Percentiles rank a stretch among this genome's conserved stretches.
These are phyloP conservation scores for Acidiella bohemica DNA, from an alignment of 495 filamentous ascomycete genomes.

Conservation along the genomic window DNA sequence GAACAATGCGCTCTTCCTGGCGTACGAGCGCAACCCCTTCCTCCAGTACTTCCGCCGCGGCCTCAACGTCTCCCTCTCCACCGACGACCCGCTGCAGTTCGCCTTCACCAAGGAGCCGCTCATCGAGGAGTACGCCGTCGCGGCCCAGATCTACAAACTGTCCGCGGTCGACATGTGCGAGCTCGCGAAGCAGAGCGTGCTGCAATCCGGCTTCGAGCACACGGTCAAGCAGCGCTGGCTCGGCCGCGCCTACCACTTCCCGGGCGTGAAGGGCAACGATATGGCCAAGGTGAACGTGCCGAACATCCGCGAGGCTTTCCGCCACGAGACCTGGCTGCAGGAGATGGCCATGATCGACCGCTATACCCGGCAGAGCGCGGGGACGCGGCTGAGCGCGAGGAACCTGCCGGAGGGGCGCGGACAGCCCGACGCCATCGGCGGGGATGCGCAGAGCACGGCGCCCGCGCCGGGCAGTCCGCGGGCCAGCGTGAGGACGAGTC, in stretches of 20 bases:
- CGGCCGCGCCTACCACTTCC: conserved; percentile 55
- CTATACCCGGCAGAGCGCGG: conserved; percentile 11
- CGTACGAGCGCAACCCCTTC: conserved; percentile 95
- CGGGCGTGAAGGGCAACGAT: conserved; percentile 68
- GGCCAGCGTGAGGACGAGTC: conserved; percentile 20
- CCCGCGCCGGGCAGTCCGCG: conserved; percentile 21
- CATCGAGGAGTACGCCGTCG: conserved; percentile 96
- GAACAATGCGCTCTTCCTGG: conserved; percentile 93
- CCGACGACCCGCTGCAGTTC: conserved; percentile 94
- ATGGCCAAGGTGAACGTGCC: conserved; percentile 95
- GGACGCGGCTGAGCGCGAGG: conserved; percentile 10
- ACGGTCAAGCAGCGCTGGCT: conserved; percentile 83
- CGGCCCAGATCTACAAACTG: conserved; percentile 96
- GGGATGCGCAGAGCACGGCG: background rate
- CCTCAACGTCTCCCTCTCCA: conserved; percentile 88
- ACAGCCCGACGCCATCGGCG: background rate
- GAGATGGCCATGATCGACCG: conserved; percentile 57
- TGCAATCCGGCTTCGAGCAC: conserved; percentile 86
- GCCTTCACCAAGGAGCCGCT: conserved; percentile 96
- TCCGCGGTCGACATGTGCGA: conserved; percentile 98
- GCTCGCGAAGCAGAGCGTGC: conserved; percentile 86
- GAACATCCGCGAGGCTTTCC: conserved; percentile 75
- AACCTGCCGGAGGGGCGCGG: conserved; percentile 2
- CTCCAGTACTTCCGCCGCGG: conserved; percentile 88
- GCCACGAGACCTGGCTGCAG: conserved; percentile 67